These are phyloP conservation scores for Apiotrichum akiyoshidainum DNA, from an alignment of 1,284 basidiomycete genomes.

Conservation along the genomic window DNA sequence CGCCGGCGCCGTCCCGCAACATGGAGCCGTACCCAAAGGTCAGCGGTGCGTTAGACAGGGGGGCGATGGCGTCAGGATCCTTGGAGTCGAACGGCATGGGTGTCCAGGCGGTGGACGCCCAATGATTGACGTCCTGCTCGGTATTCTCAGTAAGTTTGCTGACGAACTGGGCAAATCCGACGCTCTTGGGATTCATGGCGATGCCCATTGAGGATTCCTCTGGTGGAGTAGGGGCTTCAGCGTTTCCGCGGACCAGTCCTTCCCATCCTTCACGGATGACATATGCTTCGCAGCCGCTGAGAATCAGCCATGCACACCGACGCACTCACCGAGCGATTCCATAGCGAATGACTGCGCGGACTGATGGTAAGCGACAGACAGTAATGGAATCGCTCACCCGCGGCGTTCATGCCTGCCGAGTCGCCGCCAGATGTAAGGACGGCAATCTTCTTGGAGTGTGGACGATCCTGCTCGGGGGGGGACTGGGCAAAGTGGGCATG, in stretches of 20 bases:
- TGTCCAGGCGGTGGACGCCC: conserved; percentile 20
- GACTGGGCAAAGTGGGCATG: no score
- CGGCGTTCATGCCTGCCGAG: conserved; percentile 95
- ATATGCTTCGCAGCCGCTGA: conserved; percentile 85
- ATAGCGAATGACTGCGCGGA: conserved; percentile 83
- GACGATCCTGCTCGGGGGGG: no score
- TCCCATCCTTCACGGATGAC: conserved; percentile 97
- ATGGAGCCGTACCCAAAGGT: conserved; percentile 88
- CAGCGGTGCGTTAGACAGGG: conserved; percentile 51
- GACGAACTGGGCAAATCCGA: no score
- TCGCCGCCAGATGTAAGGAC: conserved; percentile 96
- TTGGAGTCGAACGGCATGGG: conserved; percentile 21
- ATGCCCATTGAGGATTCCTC: conserved; percentile 27
- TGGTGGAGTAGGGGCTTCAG: conserved; percentile 34
- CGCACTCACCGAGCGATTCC: conserved; percentile 73
- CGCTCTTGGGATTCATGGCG: conserved; percentile 23
- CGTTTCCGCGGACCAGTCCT: conserved; percentile 68
- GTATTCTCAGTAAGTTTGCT: conserved; percentile 7
- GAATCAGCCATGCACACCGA: neutral
- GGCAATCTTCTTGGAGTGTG: conserved; percentile 59
- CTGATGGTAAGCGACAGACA: conserved; percentile 40
- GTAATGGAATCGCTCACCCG: conserved; percentile 44
- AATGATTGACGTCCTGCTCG: conserved; percentile 33
- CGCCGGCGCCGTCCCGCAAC: conserved; percentile 85
- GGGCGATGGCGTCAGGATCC: conserved; percentile 34